Evolutionary conservation across 495 filamentous ascomycete species (phyloP).

Genomic region (Penicillium robsamsonii): DNA sequence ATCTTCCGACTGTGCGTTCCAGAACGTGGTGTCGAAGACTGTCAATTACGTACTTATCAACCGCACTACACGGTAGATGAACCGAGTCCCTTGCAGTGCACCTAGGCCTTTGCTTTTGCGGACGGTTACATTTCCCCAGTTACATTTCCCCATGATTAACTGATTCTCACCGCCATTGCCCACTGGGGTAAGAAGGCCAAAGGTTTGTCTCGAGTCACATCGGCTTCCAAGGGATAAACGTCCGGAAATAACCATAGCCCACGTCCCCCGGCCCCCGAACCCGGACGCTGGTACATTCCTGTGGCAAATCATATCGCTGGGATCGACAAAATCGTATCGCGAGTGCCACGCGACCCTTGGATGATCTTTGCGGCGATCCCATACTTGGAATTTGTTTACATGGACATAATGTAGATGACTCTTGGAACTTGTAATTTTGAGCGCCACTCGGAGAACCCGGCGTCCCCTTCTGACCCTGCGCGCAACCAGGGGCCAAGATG

Average conservation of each 20-base stretch:
- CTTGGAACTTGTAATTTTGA: neutral
- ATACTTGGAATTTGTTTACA: neutral
- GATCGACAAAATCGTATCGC: constrained; percentile 22
- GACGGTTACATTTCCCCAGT: neutral
- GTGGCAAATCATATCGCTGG: constrained; percentile 14
- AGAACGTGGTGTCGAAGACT: constrained; percentile 19
- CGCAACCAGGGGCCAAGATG: neutral
- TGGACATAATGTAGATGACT: neutral
- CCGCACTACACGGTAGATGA: neutral
- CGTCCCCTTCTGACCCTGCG: neutral
- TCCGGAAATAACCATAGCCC: constrained; percentile 22
- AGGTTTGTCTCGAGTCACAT: constrained; percentile 20
- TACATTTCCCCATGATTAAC: neutral
- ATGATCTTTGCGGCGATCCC: constrained; percentile 6
- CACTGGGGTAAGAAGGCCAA: constrained; percentile 10
- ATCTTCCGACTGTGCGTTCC: constrained; percentile 14
- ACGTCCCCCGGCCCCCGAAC: constrained; percentile 2
- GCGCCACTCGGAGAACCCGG: constrained; percentile 15
- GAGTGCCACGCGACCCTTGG: constrained; percentile 23
- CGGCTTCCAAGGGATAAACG: constrained; percentile 9
- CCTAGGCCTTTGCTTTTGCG: constrained; percentile 7
- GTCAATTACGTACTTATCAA: constrained; percentile 20
- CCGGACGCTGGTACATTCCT: constrained; percentile 9
- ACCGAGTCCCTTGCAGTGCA: constrained; percentile 13
- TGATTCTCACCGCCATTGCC: neutral